Conservation (phyloP, 305 asterid genomes). For the Stenogyne calaminthoides region DNA sequence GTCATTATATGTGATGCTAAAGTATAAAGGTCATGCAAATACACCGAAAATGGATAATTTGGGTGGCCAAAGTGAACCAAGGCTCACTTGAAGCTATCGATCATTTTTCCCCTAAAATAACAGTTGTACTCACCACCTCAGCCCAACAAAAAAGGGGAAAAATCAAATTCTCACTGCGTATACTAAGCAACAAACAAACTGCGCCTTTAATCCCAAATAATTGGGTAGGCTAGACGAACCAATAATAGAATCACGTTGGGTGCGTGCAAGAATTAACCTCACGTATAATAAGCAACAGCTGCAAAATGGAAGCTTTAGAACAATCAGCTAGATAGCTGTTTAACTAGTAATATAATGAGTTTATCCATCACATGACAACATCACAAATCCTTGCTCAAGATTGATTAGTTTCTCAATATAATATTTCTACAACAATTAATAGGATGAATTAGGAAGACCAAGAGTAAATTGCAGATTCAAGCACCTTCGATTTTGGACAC, state of each 20-base stretch:
- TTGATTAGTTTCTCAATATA: background rate
- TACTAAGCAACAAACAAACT: background rate
- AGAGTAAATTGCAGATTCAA: background rate
- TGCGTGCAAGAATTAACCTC: no score
- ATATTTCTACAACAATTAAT: background rate
- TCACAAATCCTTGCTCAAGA: background rate
- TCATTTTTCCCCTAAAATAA: background rate
- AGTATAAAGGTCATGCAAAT: background rate
- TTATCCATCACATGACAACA: background rate
- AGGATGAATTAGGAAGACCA: no score
- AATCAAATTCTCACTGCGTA: background rate
- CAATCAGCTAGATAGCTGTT: slow-evolving; percentile 1
- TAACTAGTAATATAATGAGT: background rate
- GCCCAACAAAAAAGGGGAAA: background rate
- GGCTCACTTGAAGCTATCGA: background rate
- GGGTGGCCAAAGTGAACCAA: background rate
- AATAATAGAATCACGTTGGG: no score
- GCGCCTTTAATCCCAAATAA: no score
- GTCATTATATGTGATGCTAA: background rate
- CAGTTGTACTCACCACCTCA: background rate
- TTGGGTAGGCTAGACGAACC: no score
- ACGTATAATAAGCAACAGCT: background rate
- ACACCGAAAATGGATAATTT: background rate
- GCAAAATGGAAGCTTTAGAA: background rate
- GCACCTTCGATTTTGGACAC: slow-evolving; percentile 2